Conservation (phyloP, 805 yeast genomes). For the Starmerella khaoyaiensis region DNA sequence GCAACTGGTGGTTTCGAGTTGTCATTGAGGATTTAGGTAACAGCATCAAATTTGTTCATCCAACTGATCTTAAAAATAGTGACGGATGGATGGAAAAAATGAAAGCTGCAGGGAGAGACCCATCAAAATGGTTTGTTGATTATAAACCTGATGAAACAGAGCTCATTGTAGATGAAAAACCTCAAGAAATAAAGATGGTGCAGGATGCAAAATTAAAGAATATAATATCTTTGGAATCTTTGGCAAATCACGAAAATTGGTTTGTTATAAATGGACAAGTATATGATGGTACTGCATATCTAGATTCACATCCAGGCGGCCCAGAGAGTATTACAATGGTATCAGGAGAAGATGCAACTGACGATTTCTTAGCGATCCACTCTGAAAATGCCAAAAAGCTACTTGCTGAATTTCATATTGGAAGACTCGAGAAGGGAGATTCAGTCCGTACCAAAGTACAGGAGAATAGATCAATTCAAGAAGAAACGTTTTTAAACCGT, state of each 20-base stretch:
- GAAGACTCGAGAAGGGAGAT: constrained; percentile 24
- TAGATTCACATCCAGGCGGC: constrained; percentile 39
- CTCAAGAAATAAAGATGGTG: constrained; percentile 21
- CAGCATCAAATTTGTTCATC: constrained; percentile 22
- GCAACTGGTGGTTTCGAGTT: constrained; percentile 31
- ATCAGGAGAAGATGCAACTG: constrained; percentile 41
- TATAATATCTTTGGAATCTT: constrained; percentile 19
- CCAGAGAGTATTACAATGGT: constrained; percentile 31
- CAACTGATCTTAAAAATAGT: constrained; percentile 9
- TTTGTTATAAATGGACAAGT: constrained; percentile 29
- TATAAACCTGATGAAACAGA: background rate
- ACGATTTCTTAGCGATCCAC: constrained; percentile 34
- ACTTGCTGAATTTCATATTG: constrained; percentile 34
- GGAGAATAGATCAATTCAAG: constrained; percentile 21
- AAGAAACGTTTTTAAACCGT: constrained; percentile 26
- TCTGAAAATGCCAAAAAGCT: constrained; percentile 73
- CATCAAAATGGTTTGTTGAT: constrained; percentile 4
- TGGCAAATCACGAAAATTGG: constrained; percentile 24
- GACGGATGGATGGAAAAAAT: constrained; percentile 32
- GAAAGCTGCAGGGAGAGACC: constrained; percentile 17
- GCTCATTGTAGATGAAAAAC: background rate
- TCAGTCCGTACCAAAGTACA: constrained; percentile 2
- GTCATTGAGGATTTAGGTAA: constrained; percentile 19
- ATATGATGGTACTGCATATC: constrained; percentile 28
- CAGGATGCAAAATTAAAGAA: constrained; percentile 23